Conservation (phyloP, 257 asterid genomes). For the Datura wrightii region DNA sequence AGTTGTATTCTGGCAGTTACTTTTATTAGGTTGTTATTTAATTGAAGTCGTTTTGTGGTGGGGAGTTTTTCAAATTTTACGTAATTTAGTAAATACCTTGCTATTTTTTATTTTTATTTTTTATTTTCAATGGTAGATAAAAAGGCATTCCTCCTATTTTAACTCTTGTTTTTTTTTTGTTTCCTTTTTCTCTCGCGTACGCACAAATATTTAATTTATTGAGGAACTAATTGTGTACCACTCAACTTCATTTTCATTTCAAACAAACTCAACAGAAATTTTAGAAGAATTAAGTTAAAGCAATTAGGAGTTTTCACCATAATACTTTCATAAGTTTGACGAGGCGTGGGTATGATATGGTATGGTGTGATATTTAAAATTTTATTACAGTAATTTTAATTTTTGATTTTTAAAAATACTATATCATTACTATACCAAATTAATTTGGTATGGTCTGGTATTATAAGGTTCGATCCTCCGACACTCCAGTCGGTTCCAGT, state of each 20-base stretch:
- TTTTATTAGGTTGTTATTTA: not conserved
- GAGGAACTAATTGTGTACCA: not conserved
- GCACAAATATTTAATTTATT: not conserved
- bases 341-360: too few relatives aligned
- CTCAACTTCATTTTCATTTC: not conserved
- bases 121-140: not conserved
- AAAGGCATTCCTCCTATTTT: conserved; percentile 15
- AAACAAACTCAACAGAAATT: not conserved
- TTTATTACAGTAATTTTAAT: too few relatives aligned
- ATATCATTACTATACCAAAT: too few relatives aligned
- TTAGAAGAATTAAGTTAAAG: not conserved
- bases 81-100: not conserved
- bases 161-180: not conserved
- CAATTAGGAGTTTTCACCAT: too few relatives aligned
- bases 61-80: not conserved
- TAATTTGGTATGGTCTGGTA: too few relatives aligned
- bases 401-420: too few relatives aligned
- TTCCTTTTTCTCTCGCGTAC: not conserved
- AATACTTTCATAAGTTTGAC: too few relatives aligned
- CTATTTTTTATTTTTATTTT: not conserved
- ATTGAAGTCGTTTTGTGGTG: not conserved
- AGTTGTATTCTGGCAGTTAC: not conserved
- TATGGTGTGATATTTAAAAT: too few relatives aligned
- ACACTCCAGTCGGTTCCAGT: too few relatives aligned
- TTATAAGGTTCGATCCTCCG: too few relatives aligned